Base-by-base conservation (phyloP, 2,329 filamentous ascomycete genomes). In the Tolypocladium inflatum region DNA sequence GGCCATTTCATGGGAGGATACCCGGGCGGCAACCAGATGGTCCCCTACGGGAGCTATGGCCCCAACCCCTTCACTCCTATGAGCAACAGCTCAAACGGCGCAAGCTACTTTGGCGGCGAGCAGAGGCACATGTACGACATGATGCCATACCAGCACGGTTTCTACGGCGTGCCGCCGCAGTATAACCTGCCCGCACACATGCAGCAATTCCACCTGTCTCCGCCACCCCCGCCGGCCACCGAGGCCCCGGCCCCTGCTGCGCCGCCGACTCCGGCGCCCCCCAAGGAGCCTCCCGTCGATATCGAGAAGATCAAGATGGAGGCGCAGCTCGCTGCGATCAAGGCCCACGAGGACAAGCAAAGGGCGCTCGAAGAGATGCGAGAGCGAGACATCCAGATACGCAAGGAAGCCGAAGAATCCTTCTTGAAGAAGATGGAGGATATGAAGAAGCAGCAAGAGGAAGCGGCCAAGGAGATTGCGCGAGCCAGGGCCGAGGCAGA, bases 251-350 rank as follows among this genome's bases (percentile, higher is more conserved):
- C 43, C 7, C 43, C 73, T 1, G 73, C 65, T 17, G 67, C 60
- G 41, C 23, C 59, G 15, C 6, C 59, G 10, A 62, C 62, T 3
- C 76, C 78, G 6, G 74, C 76, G 2, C 71, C 74, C 1, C 73
- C 73, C 7, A 71, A 74, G 64, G 74, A 75, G 58, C 71, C 72
- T 17, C 68, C 70, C 15, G 66, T 67, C 37, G 81, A 87, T 56
- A 77, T 80, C 2, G 81, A 87, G 58, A 84, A 84, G 64, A 75
- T 87, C 61, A 76, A 76, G n/a, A 78, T 87, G 58, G 80, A 86
- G 61, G 78, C 82, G 61, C 80, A 87, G 63, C 71, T 89, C 19
- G 76, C 78, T 15, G 71, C 73, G 11, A 74, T 82, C 50, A 76
- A 82, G 61, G 73, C 70, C 4, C 75, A 75, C 37, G 71, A 78